Conservation (phyloP, 1,139 yeast genomes). For the Meyerozyma elateridarum region DNA sequence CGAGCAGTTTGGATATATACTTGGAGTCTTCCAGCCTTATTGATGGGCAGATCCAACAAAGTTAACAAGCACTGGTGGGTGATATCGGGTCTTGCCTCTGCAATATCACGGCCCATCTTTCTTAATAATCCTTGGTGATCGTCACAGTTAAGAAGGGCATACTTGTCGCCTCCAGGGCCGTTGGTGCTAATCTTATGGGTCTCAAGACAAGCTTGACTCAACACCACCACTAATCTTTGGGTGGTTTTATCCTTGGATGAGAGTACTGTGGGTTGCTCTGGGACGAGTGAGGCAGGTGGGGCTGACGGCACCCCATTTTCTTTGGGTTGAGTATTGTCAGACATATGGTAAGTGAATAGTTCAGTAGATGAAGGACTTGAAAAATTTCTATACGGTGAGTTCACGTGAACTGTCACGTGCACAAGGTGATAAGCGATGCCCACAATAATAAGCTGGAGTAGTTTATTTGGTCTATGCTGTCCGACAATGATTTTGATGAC, state of each 20-base stretch:
- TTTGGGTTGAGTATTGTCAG: no score
- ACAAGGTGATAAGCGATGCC: conserved; percentile 2
- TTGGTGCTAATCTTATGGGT: conserved; percentile 80
- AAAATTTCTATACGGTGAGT: conserved; percentile 4
- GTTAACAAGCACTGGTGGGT: conserved; percentile 95
- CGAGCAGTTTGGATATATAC: conserved; percentile 95
- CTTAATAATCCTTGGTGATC: conserved; percentile 95
- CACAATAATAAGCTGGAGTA: neutral
- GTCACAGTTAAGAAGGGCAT: conserved; percentile 90
- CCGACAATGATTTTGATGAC: conserved; percentile 33
- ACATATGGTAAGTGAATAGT: no score
- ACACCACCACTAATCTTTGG: conserved; percentile 82
- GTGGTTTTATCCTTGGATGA: conserved; percentile 79
- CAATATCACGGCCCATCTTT: conserved; percentile 94
- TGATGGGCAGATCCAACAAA: conserved; percentile 89
- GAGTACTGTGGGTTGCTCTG: conserved; percentile 77
- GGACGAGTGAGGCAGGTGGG: conserved; percentile 71
- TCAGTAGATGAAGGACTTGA: neutral
- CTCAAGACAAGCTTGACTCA: conserved; percentile 92
- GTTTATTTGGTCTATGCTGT: no score
- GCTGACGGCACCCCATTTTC: conserved; percentile 16
- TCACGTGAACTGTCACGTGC: no score
- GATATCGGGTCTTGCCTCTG: conserved; percentile 97
- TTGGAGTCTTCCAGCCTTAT: conserved; percentile 94
- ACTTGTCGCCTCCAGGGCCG: conserved; percentile 84